phyloP scores from a whole-genome alignment of 2,329 filamentous ascomycete species.

The Biscogniauxia sp. region DNA sequence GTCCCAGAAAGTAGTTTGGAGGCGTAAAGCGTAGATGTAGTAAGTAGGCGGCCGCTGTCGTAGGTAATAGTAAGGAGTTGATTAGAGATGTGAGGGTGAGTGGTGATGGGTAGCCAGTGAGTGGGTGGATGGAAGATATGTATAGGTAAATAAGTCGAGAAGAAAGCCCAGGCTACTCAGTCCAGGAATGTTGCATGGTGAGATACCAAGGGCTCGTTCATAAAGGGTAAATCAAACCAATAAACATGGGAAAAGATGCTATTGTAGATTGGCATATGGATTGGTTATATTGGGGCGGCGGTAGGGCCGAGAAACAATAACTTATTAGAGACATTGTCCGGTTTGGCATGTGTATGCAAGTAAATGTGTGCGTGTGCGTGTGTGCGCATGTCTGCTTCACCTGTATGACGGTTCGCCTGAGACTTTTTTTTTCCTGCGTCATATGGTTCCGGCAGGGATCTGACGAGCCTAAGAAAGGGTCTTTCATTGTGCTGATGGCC shows the following conservation, averaged over 20 bases:
- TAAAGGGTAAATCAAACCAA: conserved; percentile 30
- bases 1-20: not conserved
- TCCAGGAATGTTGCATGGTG: conserved; percentile 30
- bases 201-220: conserved; percentile 27
- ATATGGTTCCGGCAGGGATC: conserved; percentile 37
- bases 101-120: not conserved
- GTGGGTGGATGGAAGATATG: conserved; percentile 17
- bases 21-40: conserved; percentile 5
- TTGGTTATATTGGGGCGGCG: conserved; percentile 35
- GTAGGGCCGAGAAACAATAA: conserved; percentile 36
- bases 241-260: conserved; percentile 27
- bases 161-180: conserved; percentile 22
- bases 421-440: conserved; percentile 35
- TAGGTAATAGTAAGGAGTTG: not conserved
- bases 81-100: conserved; percentile 1
- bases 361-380: conserved; percentile 29
- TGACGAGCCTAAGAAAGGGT: conserved; percentile 30
- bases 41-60: not conserved
- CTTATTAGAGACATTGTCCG: conserved; percentile 34
- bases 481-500: conserved; percentile 32
- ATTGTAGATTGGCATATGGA: conserved; percentile 29
- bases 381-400: conserved; percentile 31
- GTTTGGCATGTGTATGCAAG: conserved; percentile 37
- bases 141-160: conserved; percentile 19
- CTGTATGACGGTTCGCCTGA: conserved; percentile 33